These are phyloP conservation scores for Aquilaria sinensis DNA, from an alignment of 345 rosid species.

Conservation along the genomic window DNA sequence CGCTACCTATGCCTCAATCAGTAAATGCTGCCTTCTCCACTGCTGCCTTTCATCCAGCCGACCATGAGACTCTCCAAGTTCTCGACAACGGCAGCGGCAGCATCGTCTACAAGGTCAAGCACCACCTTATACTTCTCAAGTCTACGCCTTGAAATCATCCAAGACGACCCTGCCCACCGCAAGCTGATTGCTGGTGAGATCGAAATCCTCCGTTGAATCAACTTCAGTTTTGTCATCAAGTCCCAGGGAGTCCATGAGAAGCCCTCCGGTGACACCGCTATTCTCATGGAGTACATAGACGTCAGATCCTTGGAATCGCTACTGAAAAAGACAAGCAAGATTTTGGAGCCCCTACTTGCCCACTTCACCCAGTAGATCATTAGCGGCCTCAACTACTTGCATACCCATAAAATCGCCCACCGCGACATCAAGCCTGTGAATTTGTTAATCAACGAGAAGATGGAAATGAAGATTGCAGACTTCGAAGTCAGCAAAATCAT, in stretches of 20 bases:
- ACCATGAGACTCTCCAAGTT: conserved; percentile 55
- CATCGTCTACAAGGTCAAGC: conserved; percentile 54
- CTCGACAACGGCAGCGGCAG: conserved; percentile 82
- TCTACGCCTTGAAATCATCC: conserved; percentile 61
- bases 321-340: conserved; percentile 28
- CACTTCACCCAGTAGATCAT: conserved; percentile 50
- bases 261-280: conserved; percentile 52
- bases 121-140: conserved; percentile 41
- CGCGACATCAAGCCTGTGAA: conserved; percentile 80
- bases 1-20: conserved; percentile 39
- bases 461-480: conserved; percentile 69
- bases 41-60: conserved; percentile 22
- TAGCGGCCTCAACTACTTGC: conserved; percentile 51
- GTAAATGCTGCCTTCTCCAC: conserved; percentile 13
- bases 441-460: conserved; percentile 37
- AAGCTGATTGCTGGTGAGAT: conserved; percentile 60
- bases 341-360: no score
- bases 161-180: conserved; percentile 47
- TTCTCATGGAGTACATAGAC: conserved; percentile 78
- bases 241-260: conserved; percentile 52
- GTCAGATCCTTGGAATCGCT: conserved; percentile 51
- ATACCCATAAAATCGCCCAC: conserved; percentile 56
- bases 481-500: conserved; percentile 75
- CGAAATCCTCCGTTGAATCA: conserved; percentile 69
- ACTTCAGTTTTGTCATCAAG: conserved; percentile 46